Conservation (phyloP, 768 basidiomycete genomes). For the Suillus clintonianus region DNA sequence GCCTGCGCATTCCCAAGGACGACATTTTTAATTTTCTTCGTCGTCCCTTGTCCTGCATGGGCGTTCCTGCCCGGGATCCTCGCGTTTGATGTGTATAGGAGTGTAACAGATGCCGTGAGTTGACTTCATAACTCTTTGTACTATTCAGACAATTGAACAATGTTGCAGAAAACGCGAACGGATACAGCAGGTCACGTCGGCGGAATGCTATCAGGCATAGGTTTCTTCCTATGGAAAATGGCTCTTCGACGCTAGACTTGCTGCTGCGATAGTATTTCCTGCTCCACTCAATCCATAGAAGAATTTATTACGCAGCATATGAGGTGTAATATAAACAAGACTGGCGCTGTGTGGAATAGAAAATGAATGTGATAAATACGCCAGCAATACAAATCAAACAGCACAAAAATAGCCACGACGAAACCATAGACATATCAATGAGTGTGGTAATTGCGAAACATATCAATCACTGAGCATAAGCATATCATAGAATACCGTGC, state of each 20-base stretch:
- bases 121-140: background rate
- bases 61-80: conserved; percentile 62
- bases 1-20: conserved; percentile 68
- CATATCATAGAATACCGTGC: background rate
- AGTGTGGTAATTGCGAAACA: background rate
- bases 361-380: conserved; percentile 10
- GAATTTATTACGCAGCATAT: background rate
- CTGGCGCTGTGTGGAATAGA: background rate
- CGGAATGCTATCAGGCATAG: conserved; percentile 62
- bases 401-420: background rate
- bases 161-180: conserved; percentile 46
- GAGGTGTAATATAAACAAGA: background rate
- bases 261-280: background rate
- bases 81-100: conserved; percentile 36
- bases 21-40: conserved; percentile 71
- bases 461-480: background rate
- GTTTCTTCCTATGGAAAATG: conserved; percentile 44
- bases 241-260: conserved; percentile 25
- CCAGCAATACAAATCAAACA: conserved; percentile 2
- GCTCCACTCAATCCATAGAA: background rate
- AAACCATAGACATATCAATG: background rate
- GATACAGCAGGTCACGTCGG: conserved; percentile 73
- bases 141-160: background rate
- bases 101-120: conserved; percentile 36
- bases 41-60: conserved; percentile 83